Evolutionary conservation across 208 protist species (phyloP).

Genomic region (Wallacemonas sp.): DNA sequence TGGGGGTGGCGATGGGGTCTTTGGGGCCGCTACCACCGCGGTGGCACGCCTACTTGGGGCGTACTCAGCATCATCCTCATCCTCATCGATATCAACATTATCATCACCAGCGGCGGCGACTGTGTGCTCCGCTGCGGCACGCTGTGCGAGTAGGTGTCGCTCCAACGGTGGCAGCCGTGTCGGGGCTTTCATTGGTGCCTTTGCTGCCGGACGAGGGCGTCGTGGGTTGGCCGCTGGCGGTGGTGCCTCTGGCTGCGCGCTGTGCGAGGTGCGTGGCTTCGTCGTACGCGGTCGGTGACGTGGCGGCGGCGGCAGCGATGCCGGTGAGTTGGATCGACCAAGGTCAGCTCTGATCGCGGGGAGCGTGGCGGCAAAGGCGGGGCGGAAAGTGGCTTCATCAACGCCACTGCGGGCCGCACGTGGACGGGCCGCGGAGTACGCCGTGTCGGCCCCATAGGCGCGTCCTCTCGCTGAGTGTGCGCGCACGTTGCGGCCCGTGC

Average conservation of each 20-base stretch:
- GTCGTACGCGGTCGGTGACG: no score
- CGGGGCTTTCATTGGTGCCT: no score
- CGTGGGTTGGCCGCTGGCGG: neutral
- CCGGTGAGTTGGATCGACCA: no score
- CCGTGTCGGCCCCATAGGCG: neutral
- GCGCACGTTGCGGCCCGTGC: neutral
- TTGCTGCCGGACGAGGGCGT: neutral
- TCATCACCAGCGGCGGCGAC: neutral
- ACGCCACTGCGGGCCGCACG: neutral
- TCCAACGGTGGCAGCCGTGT: neutral
- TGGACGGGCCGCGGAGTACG: neutral
- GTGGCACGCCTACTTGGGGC: no score
- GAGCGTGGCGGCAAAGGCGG: slow-evolving; percentile 1
- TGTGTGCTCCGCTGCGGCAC: neutral
- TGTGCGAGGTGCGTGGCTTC: no score
- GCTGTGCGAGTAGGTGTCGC: neutral
- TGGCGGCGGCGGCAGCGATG: no score
- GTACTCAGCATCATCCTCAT: no score
- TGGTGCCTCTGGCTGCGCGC: no score
- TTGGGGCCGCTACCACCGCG: no score
- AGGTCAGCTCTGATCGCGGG: no score
- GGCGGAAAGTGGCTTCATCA: neutral
- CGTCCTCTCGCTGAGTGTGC: neutral
- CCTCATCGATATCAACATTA: no score
- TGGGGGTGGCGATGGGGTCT: neutral